These are phyloP conservation scores for Hortiboletus campestris DNA, from an alignment of 768 basidiomycete species.

Conservation along the genomic window DNA sequence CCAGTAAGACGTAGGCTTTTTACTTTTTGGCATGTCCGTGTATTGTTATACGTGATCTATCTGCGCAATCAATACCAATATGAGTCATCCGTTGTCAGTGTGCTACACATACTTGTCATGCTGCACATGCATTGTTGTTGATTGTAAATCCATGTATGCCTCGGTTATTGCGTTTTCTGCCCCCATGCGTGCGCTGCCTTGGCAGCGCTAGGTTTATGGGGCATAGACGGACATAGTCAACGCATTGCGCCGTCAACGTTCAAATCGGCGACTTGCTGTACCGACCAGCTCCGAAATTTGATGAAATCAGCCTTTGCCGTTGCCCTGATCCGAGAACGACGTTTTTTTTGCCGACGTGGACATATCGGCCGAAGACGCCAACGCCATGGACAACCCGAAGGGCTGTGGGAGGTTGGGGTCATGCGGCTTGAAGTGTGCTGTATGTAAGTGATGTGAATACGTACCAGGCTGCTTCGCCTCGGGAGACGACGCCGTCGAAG, in stretches of 20 bases:
- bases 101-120: background rate
- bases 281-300: background rate
- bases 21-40: background rate
- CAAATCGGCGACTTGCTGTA: background rate
- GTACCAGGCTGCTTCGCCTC: too few species aligned
- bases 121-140: background rate
- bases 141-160: too few species aligned
- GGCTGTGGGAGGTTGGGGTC: background rate
- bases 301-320: too few species aligned
- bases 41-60: background rate
- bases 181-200: background rate
- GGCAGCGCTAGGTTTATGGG: background rate
- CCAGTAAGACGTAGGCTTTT: background rate
- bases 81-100: background rate
- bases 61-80: background rate
- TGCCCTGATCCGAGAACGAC: too few species aligned
- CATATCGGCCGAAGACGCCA: background rate
- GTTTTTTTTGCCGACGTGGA: background rate
- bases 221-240: background rate
- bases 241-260: background rate
- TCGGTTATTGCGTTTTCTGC: background rate
- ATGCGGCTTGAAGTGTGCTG: background rate
- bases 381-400: background rate
- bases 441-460: background rate
- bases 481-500: background rate